Evolutionary conservation across 495 filamentous ascomycete species (phyloP).

Genomic region (Xylaria curta): DNA sequence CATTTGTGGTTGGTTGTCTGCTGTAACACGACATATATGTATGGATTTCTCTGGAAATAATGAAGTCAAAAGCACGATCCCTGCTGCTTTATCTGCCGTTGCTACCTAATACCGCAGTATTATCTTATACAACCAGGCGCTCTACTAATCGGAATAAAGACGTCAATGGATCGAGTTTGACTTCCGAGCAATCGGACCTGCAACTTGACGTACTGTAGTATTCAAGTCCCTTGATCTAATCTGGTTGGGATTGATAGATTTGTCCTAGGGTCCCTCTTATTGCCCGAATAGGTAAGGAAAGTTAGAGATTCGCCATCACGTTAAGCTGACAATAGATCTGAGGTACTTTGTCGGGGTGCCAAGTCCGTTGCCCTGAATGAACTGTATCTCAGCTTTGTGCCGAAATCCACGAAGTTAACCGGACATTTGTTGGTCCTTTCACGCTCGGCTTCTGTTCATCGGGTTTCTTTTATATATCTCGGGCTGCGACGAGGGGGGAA

Average conservation of each 20-base stretch:
- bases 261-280: background rate
- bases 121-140: background rate
- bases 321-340: background rate
- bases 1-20: background rate
- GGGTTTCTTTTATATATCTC: background rate
- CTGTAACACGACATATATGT: background rate
- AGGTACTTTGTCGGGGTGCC: constrained; percentile 14
- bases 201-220: constrained; percentile 10
- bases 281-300: constrained; percentile 15
- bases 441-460: background rate
- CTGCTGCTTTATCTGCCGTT: background rate
- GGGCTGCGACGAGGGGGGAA: background rate
- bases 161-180: background rate
- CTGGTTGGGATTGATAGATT: background rate
- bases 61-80: background rate
- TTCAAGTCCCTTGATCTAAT: constrained; percentile 13
- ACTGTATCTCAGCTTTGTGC: background rate
- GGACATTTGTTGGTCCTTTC: background rate
- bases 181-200: background rate
- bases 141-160: constrained; percentile 1
- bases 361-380: background rate
- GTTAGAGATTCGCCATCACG: constrained; percentile 6
- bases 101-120: background rate
- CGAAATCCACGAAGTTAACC: background rate
- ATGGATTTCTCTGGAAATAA: background rate